Conservation (phyloP, 2,329 filamentous ascomycete genomes). For the Colletotrichum liriopes region DNA sequence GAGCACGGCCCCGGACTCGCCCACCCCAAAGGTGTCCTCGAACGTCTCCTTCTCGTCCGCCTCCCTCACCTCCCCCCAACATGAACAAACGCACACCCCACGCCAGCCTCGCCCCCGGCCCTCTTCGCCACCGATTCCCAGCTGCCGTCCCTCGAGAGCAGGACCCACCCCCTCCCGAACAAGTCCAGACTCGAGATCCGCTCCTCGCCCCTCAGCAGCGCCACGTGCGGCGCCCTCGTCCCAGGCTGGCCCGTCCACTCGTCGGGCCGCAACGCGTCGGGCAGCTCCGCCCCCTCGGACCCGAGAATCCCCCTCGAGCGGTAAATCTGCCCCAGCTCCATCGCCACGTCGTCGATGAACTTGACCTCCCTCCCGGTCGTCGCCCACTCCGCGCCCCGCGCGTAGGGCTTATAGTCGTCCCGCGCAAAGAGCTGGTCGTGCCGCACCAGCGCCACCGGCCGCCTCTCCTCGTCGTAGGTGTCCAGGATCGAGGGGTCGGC, state of each 20-base stretch:
- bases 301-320: background rate
- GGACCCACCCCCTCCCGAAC: constrained; percentile 45
- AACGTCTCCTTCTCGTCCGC: background rate
- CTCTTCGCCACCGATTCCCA: constrained; percentile 42
- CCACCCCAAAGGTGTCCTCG: constrained; percentile 12
- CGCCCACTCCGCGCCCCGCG: constrained; percentile 32
- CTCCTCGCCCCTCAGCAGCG: constrained; percentile 10
- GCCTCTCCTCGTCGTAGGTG: constrained; percentile 58
- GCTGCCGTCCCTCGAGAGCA: constrained; percentile 56
- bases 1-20: constrained; percentile 7
- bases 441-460: constrained; percentile 50
- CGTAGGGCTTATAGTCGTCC: constrained; percentile 44
- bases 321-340: constrained; percentile 31
- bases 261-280: constrained; percentile 40
- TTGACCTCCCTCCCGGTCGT: constrained; percentile 1
- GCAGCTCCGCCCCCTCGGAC: background rate
- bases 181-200: constrained; percentile 12
- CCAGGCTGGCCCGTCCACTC: constrained; percentile 47
- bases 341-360: constrained; percentile 14
- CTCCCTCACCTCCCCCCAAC: background rate
- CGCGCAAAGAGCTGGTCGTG: constrained; percentile 48
- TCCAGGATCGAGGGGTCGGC: constrained; percentile 49
- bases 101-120: background rate
- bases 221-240: constrained; percentile 45
- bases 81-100: constrained; percentile 13